Evolutionary conservation across 1,284 basidiomycete genomes (phyloP), one percentile per base, ranked within the genome.

Genomic region (Moesziomyces parantarcticus): DNA sequence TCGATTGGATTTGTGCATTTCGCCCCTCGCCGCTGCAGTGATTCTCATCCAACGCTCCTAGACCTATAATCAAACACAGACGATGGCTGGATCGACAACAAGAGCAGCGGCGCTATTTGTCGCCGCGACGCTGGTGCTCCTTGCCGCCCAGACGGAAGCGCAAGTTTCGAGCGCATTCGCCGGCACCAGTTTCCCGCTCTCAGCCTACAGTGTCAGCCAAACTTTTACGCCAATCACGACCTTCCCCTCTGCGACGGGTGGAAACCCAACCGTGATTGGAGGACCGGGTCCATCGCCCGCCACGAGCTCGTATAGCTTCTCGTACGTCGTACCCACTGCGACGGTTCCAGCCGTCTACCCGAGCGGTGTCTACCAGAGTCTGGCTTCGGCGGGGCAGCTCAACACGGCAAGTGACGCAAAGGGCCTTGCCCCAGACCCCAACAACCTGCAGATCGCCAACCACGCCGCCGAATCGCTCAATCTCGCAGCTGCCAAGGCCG

Each of bases 191-290:
- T 77, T 79, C 65, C 55, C 64, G 3, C 62, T 77, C 36, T 57
- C 67, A 10, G 43, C 59, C 29, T 77, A 55, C 45, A 50, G 22
- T 7, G 65, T 66, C 25, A 34, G 32, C 16, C 34, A 53, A 16
- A 77, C 77, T 25, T 79, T 65, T 36, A 79, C 77, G 2, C 68
- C 73, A 32, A 49, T 65, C 22, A 75, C 77, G n/a, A 79, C 77
- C 1, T 79, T 60, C 29, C 52, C 64, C 2, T 32, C 23, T 0
- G 77, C 77, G 7, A 47, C 41, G 0, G 61, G 73, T 0, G 59
- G 61, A 48, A 68, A 68, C 21, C 67, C 67, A 5, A 75, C 71
- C 29, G 56, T 63, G 13, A 70, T 79, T 22, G 59, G 52, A 26
- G 77, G 77, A n/a, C 59, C 70, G 3, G 77, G 77, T n/a, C 77